Conservation (phyloP, 306 rosid species). For the Rosa chinensis region DNA sequence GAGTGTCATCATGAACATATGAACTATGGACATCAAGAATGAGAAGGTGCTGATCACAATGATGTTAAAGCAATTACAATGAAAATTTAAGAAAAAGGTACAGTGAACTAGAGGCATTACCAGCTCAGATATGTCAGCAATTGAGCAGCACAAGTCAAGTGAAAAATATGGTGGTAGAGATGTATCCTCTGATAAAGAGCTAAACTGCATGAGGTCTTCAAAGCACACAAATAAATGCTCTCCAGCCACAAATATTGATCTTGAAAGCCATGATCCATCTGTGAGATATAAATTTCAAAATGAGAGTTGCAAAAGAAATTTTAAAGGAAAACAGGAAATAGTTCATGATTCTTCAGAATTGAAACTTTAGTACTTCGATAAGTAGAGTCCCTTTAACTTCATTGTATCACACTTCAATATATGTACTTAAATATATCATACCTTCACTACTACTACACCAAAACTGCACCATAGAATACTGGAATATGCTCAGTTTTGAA, state of each 20-base stretch:
- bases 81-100: neutral
- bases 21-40: neutral
- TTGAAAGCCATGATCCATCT: conserved; percentile 69
- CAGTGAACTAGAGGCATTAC: conserved; percentile 36
- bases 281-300: conserved; percentile 20
- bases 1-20: neutral
- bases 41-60: neutral
- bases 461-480: conserved; percentile 75
- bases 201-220: conserved; percentile 67
- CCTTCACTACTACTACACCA: conserved; percentile 54
- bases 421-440: conserved; percentile 9
- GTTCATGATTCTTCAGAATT: neutral
- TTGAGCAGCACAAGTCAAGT: conserved; percentile 68
- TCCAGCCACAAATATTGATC: conserved; percentile 76
- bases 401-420: neutral
- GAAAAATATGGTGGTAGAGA: conserved; percentile 57
- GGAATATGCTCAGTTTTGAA: conserved; percentile 75
- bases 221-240: conserved; percentile 64
- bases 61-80: neutral
- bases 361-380: neutral
- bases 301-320: neutral
- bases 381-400: neutral
- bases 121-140: conserved; percentile 66
- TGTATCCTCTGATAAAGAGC: conserved; percentile 50
- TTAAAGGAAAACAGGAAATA: neutral